phyloP scores from a whole-genome alignment of 2,329 filamentous ascomycete genomes.

The Sporothrix schenckii region DNA sequence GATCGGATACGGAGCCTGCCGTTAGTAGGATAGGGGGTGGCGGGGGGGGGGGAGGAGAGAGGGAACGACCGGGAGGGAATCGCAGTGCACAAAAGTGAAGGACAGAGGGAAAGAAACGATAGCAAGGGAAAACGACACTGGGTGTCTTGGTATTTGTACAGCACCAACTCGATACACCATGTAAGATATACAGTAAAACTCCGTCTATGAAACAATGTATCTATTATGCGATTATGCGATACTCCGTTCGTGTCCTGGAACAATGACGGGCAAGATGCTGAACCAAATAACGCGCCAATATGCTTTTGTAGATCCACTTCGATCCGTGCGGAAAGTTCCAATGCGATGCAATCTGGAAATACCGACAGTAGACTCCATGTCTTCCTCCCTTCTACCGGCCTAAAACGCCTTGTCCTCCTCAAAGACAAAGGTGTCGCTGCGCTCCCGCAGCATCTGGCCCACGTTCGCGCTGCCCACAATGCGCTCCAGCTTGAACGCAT shows the following conservation, averaged over 20 bases:
- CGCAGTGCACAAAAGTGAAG: not conserved
- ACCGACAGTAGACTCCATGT: not conserved
- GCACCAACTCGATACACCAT: conserved; percentile 28
- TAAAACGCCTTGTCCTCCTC: conserved; percentile 54
- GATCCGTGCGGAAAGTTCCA: not conserved
- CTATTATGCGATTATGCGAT: not conserved
- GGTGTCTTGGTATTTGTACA: conserved; percentile 30
- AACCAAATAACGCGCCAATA: conserved; percentile 13
- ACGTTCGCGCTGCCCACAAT: conserved; percentile 81
- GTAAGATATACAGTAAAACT: conserved; percentile 30
- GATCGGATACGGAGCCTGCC: not conserved
- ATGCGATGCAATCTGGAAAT: not conserved
- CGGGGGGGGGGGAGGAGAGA: not conserved
- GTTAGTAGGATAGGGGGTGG: not conserved
- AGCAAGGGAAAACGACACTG: not conserved
- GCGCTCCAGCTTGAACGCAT: conserved; percentile 84
- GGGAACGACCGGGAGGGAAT: no score
- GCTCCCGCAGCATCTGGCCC: conserved; percentile 79
- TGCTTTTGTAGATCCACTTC: conserved; percentile 20
- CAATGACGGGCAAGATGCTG: not conserved
- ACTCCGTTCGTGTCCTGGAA: not conserved
- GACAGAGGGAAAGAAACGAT: not conserved
- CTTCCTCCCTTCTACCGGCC: not conserved
- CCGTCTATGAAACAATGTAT: conserved; percentile 9
- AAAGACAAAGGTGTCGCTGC: conserved; percentile 93